Evolutionary conservation across 2,329 filamentous ascomycete species (phyloP).

Genomic region (Biscogniauxia sp.): DNA sequence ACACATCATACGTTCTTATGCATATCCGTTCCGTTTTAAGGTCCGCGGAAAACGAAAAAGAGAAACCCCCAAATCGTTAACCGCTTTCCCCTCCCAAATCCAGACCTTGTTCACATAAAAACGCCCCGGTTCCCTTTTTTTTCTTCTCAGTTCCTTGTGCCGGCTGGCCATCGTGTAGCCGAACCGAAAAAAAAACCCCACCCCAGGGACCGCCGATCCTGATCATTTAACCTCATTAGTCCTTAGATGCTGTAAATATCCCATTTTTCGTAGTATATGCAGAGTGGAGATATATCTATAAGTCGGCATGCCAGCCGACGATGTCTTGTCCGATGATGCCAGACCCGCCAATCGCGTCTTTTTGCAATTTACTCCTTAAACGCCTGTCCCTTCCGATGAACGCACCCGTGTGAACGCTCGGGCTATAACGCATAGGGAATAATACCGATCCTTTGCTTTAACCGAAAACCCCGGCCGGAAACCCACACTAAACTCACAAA

Average conservation of each 20-base stretch:
- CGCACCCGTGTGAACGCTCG: neutral
- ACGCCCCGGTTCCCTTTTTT: neutral
- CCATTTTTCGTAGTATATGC: constrained; percentile 31
- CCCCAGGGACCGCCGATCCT: neutral
- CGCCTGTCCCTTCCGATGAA: constrained; percentile 18
- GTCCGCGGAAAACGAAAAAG: neutral
- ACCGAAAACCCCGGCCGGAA: constrained; percentile 25
- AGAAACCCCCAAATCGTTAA: neutral
- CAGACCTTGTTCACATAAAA: neutral
- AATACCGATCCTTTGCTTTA: constrained; percentile 20
- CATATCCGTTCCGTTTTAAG: neutral
- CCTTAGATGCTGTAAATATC: constrained; percentile 19
- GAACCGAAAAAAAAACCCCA: neutral
- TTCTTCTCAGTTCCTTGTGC: neutral
- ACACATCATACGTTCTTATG: neutral
- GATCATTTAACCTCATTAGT: constrained; percentile 2
- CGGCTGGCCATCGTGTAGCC: neutral
- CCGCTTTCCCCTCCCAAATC: neutral
- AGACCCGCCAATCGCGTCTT: constrained; percentile 20
- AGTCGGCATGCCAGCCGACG: constrained; percentile 27
- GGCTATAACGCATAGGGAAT: constrained; percentile 1
- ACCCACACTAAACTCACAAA: constrained; percentile 21
- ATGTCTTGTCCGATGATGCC: constrained; percentile 19
- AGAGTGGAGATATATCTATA: constrained; percentile 53
- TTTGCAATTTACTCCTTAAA: constrained; percentile 21